Conservation (phyloP, 129 eudicot genomes). For the Tagetes erecta region DNA sequence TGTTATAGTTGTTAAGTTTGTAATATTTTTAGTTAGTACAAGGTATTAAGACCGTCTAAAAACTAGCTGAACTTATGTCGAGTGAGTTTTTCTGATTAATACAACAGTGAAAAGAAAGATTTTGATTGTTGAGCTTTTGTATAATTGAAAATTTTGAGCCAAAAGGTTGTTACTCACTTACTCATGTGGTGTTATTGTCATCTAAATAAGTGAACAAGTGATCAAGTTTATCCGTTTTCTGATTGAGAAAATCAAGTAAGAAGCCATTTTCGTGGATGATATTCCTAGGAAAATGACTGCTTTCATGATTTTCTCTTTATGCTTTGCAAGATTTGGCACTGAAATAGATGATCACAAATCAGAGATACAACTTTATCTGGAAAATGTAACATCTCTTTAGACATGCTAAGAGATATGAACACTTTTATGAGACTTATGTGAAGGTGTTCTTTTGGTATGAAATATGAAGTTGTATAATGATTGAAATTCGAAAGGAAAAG, state of each 20-base stretch:
- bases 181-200: background rate
- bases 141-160: background rate
- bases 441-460: constrained; percentile 1
- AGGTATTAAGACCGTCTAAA: background rate
- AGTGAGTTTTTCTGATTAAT: background rate
- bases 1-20: background rate
- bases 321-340: background rate
- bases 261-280: background rate
- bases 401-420: background rate
- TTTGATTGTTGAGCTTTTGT: background rate
- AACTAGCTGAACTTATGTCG: background rate
- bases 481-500: background rate
- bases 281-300: background rate
- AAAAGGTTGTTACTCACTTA: background rate
- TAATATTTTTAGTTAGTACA: background rate
- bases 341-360: background rate
- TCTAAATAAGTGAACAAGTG: background rate
- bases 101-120: background rate
- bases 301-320: background rate
- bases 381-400: background rate
- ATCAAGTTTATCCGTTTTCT: background rate
- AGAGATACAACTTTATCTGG: background rate
- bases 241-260: background rate
- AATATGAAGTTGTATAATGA: background rate
- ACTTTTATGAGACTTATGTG: background rate